Evolutionary conservation across 345 rosid genomes (phyloP).

Genomic region (Bruguiera parviflora): DNA sequence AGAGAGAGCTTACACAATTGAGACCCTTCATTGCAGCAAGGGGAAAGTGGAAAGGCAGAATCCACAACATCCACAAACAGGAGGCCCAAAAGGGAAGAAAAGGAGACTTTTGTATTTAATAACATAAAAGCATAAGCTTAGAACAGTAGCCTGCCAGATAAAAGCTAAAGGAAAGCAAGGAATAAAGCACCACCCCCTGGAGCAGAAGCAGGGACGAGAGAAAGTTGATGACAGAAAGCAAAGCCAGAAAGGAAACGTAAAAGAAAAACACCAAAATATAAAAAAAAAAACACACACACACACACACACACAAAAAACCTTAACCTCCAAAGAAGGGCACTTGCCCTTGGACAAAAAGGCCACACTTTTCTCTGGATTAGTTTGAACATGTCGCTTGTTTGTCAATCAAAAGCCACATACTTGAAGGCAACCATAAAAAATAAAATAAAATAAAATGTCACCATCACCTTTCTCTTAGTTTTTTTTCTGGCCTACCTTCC

Average conservation of each 20-base stretch:
- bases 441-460: too few relatives aligned
- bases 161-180: conserved; percentile 26
- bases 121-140: conserved; percentile 11
- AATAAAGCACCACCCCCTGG: neutral
- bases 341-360: too few relatives aligned
- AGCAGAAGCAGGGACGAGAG: neutral
- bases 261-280: too few relatives aligned
- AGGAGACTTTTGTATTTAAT: neutral
- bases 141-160: conserved; percentile 4
- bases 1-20: conserved; percentile 32
- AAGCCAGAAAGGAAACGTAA: neutral
- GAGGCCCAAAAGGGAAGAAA: neutral
- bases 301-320: too few relatives aligned
- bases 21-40: conserved; percentile 31
- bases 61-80: neutral
- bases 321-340: too few relatives aligned
- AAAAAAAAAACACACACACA: too few relatives aligned
- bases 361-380: too few relatives aligned
- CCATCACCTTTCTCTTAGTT: too few relatives aligned
- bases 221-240: conserved; percentile 17
- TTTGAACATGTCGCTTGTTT: too few relatives aligned
- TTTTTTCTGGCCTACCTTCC: too few relatives aligned
- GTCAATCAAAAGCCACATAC: too few relatives aligned
- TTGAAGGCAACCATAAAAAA: too few relatives aligned
- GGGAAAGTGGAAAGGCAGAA: neutral